Evolutionary conservation across 1,284 basidiomycete genomes (phyloP), one percentile per base, ranked within the genome.

Genomic region (Phlebopus sp.): DNA sequence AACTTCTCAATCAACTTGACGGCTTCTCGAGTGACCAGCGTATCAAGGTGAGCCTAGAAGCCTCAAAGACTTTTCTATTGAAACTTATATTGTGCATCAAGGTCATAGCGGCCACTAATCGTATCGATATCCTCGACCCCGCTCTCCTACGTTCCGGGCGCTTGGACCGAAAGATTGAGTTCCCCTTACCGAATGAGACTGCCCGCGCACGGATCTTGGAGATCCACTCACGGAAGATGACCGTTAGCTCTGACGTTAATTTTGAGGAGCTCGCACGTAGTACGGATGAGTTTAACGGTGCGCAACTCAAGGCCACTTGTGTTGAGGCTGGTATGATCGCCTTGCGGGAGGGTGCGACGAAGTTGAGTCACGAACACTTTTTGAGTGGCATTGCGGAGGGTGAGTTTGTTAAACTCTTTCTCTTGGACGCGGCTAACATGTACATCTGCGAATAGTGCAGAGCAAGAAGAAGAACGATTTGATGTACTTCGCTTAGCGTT

Each of bases 271-370:
- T 99, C 34, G 92, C 96, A 0, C 74, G 82, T 45, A 78, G 92
- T 58, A 97, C 97, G 45, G 97, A 99, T 73, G 97, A 99, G 72
- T 99, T 99, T 64, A 94, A 92, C 15, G 96, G 94, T 49, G 96
- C 96, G 11, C 97, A 99, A 71, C 70, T 92, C 59, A 95, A 95
- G 73, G 94, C 93, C 29, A 87, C 97, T 17, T 94, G 95, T 74
- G 88, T 98, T 11, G 95, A 97, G 72, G 96, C 96, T 21, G 96
- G 97, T 53, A 99, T 99, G 97, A 96, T 98, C 62, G 90, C 96
- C 15, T 72, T 99, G 39, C 75, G 96, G 55, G 95, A 98, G 68
- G 95, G 95, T 38, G 92, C 94, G 14, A 84, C 84, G n/a, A 86
- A 86, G 68, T 73, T 97, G 51, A 83, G 79, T 23, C 94, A 97